Evolutionary conservation across 192 early-diverging fungal species (phyloP), one percentile per base, ranked within the genome.

Genomic region (Mortierella alpina): DNA sequence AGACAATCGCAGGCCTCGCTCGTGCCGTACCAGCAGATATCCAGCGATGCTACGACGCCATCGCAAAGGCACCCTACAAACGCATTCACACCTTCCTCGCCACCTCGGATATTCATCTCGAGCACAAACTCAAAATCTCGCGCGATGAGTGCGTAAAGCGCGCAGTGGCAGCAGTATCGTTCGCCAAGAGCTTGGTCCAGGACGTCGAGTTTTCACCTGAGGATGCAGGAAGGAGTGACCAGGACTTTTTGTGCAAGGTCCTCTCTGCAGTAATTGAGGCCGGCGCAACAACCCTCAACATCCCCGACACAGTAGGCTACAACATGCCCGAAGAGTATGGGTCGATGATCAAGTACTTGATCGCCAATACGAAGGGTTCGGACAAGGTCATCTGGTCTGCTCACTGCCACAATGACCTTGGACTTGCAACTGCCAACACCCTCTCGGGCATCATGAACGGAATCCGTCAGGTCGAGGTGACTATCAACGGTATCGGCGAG

Each of bases 281-380:
- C 12, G 97, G 97, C 47, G 97, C 96, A 14, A 95, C 94, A 2
- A 99, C 96, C 7, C 83, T 99, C 59, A 99, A 99, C 82, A 97
- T 99, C 64, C 96, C 97, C n/a, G 97, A 99, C 75, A 99, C 97
- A 0, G 97, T 99, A 31, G 97, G 97, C 0, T 98, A 98, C 87
- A 96, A 93, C 76, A 93, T 88, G 20, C 97, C 97, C 8, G 87
- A 91, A 54, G 93, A 99, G 84, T 97, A 95, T 80, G 97, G 96
- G 10, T 81, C 72, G 15, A 86, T 96, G 82, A 96, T 99, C 80
- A 89, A 90, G 66, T 92, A 96, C 82, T 82, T 98, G 73, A 85
- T 93, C 18, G 77, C 84, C 50, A 87, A 97, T 79, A 94, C 94
- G 15, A 73, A 77, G 44, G 94, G 93, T 49, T 86, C 88, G 2